A percentile compares a stretch with the other conserved stretches of the same genome.
Conservation (phyloP, 2,329 filamentous ascomycete genomes). For the Lasiodiplodia citricola region DNA sequence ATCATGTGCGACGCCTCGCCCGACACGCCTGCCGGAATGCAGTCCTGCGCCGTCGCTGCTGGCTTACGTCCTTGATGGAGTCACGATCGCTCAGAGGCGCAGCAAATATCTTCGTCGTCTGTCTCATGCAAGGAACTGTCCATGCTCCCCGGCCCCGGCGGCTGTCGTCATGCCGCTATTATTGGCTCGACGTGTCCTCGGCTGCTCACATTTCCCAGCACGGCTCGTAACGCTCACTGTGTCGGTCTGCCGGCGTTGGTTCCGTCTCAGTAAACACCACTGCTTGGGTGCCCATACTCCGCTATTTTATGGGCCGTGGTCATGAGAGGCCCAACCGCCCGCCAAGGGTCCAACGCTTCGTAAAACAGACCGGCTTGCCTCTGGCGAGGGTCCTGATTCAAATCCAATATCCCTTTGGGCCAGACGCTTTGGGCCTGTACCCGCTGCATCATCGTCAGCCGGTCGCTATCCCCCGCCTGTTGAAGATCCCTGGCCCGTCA, state of each 20-base stretch:
- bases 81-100: constrained; percentile 18
- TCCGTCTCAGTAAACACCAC: constrained; percentile 24
- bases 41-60: constrained; percentile 2
- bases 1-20: constrained; percentile 23
- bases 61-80: constrained; percentile 23
- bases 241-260: constrained; percentile 24
- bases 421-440: constrained; percentile 13
- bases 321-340: constrained; percentile 14
- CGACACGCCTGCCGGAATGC: constrained; percentile 21
- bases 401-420: constrained; percentile 17
- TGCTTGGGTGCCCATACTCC: constrained; percentile 21
- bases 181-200: constrained; percentile 18
- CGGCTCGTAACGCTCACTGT: constrained; percentile 25
- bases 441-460: constrained; percentile 9
- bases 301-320: constrained; percentile 25
- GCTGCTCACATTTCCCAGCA: constrained; percentile 16
- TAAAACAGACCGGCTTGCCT: constrained; percentile 18
- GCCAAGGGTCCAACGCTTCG: constrained; percentile 17
- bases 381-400: constrained; percentile 22
- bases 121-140: constrained; percentile 24
- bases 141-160: constrained; percentile 9
- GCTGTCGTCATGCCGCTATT: constrained; percentile 25
- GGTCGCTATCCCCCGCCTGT: background rate
- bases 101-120: constrained; percentile 17
- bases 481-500: constrained; percentile 9